phyloP scores from a whole-genome alignment of 495 filamentous ascomycete species.

The Baudoinia panamericana region DNA sequence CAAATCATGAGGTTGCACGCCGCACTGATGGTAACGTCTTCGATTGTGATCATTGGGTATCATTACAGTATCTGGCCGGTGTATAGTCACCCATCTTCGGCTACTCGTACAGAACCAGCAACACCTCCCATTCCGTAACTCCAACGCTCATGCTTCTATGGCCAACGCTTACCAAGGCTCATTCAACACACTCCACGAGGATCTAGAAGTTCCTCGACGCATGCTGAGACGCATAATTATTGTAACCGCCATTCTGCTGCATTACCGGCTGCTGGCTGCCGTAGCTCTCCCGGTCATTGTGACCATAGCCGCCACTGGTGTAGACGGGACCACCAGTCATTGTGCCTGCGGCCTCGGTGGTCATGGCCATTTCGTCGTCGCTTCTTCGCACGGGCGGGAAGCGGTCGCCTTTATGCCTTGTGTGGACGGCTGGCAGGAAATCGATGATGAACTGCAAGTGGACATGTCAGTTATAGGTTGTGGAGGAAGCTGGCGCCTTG shows the following conservation, averaged over 20 bases:
- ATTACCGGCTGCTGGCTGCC: constrained; percentile 12
- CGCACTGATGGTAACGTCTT: too few species aligned
- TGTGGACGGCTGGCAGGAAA: constrained; percentile 63
- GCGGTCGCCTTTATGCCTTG: constrained; percentile 35
- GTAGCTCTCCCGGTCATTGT: constrained; percentile 5
- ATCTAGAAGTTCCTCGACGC: constrained; percentile 25
- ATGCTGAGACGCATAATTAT: too few species aligned
- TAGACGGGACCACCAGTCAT: constrained; percentile 14
- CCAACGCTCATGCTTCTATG: too few species aligned
- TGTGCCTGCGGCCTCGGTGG: constrained; percentile 10
- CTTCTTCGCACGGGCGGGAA: constrained; percentile 12
- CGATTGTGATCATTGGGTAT: too few species aligned
- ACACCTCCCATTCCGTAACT: too few species aligned
- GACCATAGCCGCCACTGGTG: constrained; percentile 7
- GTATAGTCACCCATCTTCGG: too few species aligned
- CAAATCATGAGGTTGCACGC: too few species aligned
- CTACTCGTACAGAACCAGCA: too few species aligned
- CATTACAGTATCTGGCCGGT: too few species aligned
- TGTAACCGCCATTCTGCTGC: constrained; percentile 3
- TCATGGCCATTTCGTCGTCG: constrained; percentile 18
- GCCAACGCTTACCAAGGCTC: neutral
- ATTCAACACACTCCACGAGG: neutral
- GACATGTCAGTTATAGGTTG: neutral
- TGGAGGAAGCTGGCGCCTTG: too few species aligned
- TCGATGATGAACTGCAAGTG: constrained; percentile 90